Conservation (phyloP, 306 rosid species). For the Begonia peltatifolia region DNA sequence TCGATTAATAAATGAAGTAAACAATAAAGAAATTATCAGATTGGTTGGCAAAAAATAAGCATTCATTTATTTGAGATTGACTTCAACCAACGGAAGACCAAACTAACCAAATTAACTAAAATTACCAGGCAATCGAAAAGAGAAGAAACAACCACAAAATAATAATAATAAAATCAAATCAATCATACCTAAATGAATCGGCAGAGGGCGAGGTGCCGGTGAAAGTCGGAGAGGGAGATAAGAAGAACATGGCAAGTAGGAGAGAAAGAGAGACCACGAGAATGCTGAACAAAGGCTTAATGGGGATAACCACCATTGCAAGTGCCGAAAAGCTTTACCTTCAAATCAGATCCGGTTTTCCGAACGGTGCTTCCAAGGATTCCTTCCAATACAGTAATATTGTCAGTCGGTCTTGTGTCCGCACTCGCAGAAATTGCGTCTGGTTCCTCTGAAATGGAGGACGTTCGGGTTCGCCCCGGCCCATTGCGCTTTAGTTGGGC, state of each 20-base stretch:
- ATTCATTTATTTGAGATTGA: too few species aligned
- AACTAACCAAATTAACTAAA: not conserved
- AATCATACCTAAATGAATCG: slow-evolving; percentile 25
- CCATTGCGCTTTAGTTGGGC: too few species aligned
- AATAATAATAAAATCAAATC: slow-evolving; percentile 1
- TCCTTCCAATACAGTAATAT: too few species aligned
- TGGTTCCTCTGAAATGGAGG: too few species aligned
- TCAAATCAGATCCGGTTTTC: not conserved
- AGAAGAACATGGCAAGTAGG: slow-evolving; percentile 25
- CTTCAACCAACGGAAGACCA: too few species aligned
- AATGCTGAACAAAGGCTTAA: slow-evolving; percentile 46
- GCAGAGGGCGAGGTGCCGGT: slow-evolving; percentile 15
- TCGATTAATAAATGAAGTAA: not conserved
- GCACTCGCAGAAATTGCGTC: too few species aligned
- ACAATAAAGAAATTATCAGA: not conserved
- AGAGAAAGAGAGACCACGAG: slow-evolving; percentile 33
- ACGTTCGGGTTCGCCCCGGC: too few species aligned
- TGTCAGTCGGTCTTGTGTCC: too few species aligned
- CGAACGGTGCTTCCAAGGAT: not conserved
- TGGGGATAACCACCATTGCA: slow-evolving; percentile 50
- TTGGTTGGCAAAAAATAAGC: too few species aligned
- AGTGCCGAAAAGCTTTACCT: slow-evolving; percentile 6
- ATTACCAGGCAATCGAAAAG: not conserved
- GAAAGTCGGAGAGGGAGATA: slow-evolving; percentile 30
- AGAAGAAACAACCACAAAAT: not conserved